These are phyloP conservation scores for Sporothrix euskadiensis DNA, from an alignment of 2,329 filamentous ascomycete species.

Conservation along the genomic window DNA sequence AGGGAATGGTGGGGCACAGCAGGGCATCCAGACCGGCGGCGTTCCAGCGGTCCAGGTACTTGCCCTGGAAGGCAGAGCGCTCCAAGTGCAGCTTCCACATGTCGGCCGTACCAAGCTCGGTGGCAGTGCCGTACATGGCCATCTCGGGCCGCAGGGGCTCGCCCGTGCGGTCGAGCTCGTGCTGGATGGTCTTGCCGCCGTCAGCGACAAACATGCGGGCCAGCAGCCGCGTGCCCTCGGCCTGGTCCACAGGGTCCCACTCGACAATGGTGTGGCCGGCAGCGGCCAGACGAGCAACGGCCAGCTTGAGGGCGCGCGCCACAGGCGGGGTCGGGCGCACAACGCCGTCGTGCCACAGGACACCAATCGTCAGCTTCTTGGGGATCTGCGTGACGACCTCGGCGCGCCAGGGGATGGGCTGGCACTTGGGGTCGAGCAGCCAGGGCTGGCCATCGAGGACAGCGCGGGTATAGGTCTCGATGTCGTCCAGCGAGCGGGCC, in stretches of 20 bases:
- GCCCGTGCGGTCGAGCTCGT: conserved; percentile 37
- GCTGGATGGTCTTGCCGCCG: conserved; percentile 40
- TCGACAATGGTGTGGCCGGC: conserved; percentile 56
- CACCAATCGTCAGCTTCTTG: conserved; percentile 53
- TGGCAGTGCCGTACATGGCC: conserved; percentile 39
- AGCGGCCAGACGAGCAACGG: conserved; percentile 46
- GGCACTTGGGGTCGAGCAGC: conserved; percentile 57
- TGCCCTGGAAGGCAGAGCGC: conserved; percentile 48
- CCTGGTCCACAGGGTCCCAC: conserved; percentile 50
- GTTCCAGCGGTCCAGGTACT: conserved; percentile 50
- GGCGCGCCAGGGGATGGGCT: conserved; percentile 59
- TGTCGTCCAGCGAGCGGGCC: conserved; percentile 55
- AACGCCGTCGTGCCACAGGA: conserved; percentile 65
- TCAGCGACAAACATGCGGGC: conserved; percentile 52
- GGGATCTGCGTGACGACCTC: background rate
- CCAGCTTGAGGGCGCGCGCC: conserved; percentile 53
- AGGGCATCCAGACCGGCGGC: conserved; percentile 59
- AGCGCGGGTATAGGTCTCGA: conserved; percentile 55
- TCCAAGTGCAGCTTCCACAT: conserved; percentile 53
- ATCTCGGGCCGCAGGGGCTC: conserved; percentile 48
- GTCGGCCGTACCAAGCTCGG: conserved; percentile 46
- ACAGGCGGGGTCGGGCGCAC: conserved; percentile 68
- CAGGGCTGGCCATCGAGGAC: conserved; percentile 57
- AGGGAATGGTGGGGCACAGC: conserved; percentile 57
- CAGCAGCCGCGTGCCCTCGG: conserved; percentile 43